Conservation (phyloP, 2,329 filamentous ascomycete species). For the Dendrostoma leiphaemia region DNA sequence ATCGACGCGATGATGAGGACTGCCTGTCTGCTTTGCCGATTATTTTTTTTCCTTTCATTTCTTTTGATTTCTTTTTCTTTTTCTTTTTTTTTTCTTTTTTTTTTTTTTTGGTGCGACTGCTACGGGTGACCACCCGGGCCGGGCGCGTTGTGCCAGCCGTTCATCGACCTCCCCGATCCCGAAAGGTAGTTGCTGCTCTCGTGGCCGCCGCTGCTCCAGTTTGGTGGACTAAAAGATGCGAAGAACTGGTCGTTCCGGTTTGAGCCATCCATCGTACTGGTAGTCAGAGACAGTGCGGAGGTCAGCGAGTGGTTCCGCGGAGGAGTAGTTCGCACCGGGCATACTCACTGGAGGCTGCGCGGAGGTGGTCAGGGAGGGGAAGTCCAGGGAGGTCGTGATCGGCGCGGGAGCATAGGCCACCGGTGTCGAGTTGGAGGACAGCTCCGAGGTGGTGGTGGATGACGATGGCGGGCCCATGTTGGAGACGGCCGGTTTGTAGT, state of each 20-base stretch:
- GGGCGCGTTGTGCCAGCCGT: conserved; percentile 9
- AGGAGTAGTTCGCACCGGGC: not conserved
- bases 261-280: conserved; percentile 7
- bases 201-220: conserved; percentile 2
- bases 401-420: not conserved
- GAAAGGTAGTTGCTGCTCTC: conserved; percentile 8
- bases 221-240: conserved; percentile 7
- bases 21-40: too few relatives aligned
- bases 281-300: conserved; percentile 9
- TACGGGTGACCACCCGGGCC: not conserved
- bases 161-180: conserved; percentile 5
- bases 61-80: not conserved
- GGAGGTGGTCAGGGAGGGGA: conserved; percentile 11
- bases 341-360: conserved; percentile 16
- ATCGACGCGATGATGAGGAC: too few relatives aligned
- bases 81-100: not conserved
- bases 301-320: conserved; percentile 2
- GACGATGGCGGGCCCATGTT: conserved; percentile 7
- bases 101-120: not conserved
- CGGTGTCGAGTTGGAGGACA: not conserved
- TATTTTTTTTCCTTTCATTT: too few relatives aligned
- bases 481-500: conserved; percentile 7
- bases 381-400: conserved; percentile 14
- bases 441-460: conserved; percentile 6
- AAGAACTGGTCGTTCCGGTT: conserved; percentile 9